These are phyloP conservation scores for Tirmania nivea DNA, from an alignment of 495 filamentous ascomycete genomes.

Conservation along the genomic window DNA sequence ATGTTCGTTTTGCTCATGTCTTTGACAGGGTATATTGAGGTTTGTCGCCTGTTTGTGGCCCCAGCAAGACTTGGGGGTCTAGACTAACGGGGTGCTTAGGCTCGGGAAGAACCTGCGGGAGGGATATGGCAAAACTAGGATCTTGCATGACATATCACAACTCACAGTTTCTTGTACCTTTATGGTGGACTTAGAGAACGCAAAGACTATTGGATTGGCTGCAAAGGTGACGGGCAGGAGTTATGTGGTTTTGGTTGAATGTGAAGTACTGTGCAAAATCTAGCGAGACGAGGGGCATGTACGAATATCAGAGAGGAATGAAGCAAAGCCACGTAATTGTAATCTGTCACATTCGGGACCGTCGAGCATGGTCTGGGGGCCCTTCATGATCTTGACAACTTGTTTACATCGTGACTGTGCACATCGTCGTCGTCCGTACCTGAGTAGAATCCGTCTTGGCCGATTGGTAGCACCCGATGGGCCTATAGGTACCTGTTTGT, in stretches of 20 bases:
- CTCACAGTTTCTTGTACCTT: background rate
- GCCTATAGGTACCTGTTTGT: too few relatives aligned
- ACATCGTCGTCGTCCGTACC: too few relatives aligned
- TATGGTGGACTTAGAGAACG: background rate
- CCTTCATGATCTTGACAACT: too few relatives aligned
- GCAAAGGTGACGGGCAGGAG: background rate
- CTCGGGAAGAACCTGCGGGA: background rate
- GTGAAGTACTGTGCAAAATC: background rate
- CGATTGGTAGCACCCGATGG: too few relatives aligned
- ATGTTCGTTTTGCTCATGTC: conserved; percentile 35
- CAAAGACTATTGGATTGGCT: background rate
- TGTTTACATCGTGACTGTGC: too few relatives aligned
- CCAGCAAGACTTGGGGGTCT: conserved; percentile 16
- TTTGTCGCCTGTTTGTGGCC: conserved; percentile 6
- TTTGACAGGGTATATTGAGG: conserved; percentile 39
- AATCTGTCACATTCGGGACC: background rate
- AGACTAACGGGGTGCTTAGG: conserved; percentile 17
- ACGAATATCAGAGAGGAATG: background rate
- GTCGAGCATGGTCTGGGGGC: too few relatives aligned
- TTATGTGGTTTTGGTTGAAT: background rate
- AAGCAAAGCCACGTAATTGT: background rate
- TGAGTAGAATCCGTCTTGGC: too few relatives aligned
- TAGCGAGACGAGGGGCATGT: background rate
- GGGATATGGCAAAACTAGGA: background rate
- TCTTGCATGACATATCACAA: background rate